Conservation (phyloP, 306 rosid species). For the Fragaria ananassa region DNA sequence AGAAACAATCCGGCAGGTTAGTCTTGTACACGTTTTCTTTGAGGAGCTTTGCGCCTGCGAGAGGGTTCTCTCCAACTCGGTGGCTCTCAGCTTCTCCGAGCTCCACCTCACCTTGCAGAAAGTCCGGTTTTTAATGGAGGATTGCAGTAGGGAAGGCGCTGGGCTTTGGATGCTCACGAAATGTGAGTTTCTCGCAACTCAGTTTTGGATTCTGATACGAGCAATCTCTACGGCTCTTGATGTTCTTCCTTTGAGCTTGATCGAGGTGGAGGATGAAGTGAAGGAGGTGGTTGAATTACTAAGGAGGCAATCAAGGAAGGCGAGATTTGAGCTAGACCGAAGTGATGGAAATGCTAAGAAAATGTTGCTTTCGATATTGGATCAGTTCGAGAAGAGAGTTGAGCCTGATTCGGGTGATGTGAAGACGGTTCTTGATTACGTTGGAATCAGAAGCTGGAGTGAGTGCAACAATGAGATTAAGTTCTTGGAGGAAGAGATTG, state of each 20-base stretch:
- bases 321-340: slow-evolving; percentile 36
- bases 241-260: slow-evolving; percentile 42
- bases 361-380: slow-evolving; percentile 28
- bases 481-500: slow-evolving; percentile 59
- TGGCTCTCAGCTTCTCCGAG: slow-evolving; percentile 51
- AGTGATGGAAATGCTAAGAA: slow-evolving; percentile 32
- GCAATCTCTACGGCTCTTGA: slow-evolving; percentile 57
- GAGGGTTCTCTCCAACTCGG: slow-evolving; percentile 21
- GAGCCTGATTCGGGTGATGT: slow-evolving; percentile 44
- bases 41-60: slow-evolving; percentile 41
- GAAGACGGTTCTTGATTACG: slow-evolving; percentile 36
- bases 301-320: slow-evolving; percentile 51
- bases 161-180: slow-evolving; percentile 53
- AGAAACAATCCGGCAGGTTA: slow-evolving; percentile 56
- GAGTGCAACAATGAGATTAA: slow-evolving; percentile 54
- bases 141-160: slow-evolving; percentile 46
- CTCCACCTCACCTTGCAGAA: slow-evolving; percentile 68
- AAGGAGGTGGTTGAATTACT: slow-evolving; percentile 60
- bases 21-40: slow-evolving; percentile 49
- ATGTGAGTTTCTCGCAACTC: slow-evolving; percentile 42
- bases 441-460: slow-evolving; percentile 52
- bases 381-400: slow-evolving; percentile 46
- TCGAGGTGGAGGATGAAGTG: slow-evolving; percentile 49
- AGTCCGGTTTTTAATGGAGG: slow-evolving; percentile 54
- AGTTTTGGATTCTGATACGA: slow-evolving; percentile 39